Base-by-base conservation (phyloP, 2,329 filamentous ascomycete genomes). In the Aulographum hederae region DNA sequence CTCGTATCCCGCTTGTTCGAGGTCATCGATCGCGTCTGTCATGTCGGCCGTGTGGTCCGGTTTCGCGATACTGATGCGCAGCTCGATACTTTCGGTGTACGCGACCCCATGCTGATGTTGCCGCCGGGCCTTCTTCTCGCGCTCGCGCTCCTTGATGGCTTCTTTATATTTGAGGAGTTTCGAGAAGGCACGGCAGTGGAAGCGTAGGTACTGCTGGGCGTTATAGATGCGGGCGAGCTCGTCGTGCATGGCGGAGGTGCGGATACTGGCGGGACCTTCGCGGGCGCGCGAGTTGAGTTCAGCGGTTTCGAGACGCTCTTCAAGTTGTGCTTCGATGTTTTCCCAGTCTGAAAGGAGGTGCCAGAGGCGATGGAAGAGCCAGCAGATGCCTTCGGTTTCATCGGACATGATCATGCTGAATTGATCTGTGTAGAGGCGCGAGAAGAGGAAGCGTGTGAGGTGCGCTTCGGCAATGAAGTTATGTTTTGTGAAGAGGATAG, bases 331-430 rank as follows among this genome's bases (percentile, higher is more conserved):
- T 20, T 52, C 45, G 35, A 53, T 47, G 35, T 53, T 53, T 33
- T 51, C 49, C 50, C 50, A 53, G 28, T 53, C 48, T 4, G 45
- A 50, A 17, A 52, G 34, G 5, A 52, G 46, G 32, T 41, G 44
- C 31, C 50, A 50, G 4, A 53, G 39, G 2, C 46, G 40, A 1
- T 42, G 42, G 34, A 52, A 53, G 2, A 46, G 45, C 48, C 48
- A 53, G 37, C 46, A 51, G 18, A 53, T 44, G 18, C 43, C 45
- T 35, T 52, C 48, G n/a, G n/a, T n/a, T 31, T 52, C 50, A 30
- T 50, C 48, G 10, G 43, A 40, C 13, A 44, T 45, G 11, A 43
- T 44, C 30, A 42, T 44, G 21, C 44, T 37, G 27, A 48, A 45
- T n/a, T 41, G 37, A 33, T 52, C 48, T 13, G 38, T 34, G 37